Percentiles rank a stretch among this genome's conserved stretches.
Evolutionary conservation across 208 protist species (phyloP).

Genomic region (Crithidia sp.): DNA sequence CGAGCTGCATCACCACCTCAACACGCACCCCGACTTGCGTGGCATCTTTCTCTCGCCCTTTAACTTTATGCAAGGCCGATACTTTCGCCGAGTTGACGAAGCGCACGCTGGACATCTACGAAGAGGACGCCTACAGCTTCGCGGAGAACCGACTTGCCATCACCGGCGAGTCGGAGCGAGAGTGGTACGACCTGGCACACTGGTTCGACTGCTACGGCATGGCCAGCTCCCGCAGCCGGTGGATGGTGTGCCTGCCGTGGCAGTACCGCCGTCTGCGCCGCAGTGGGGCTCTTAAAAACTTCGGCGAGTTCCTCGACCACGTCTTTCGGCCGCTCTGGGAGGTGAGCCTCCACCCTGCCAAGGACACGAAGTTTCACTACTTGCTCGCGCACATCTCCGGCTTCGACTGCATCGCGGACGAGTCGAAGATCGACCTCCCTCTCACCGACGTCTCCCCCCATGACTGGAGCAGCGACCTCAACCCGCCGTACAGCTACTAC

Average conservation of each 20-base stretch:
- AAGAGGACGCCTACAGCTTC: constrained; percentile 88
- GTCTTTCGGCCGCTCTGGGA: constrained; percentile 98
- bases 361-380: constrained; percentile 95
- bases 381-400: constrained; percentile 96
- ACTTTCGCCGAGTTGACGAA: constrained; percentile 94
- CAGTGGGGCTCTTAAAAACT: constrained; percentile 83
- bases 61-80: constrained; percentile 93
- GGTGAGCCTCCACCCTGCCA: constrained; percentile 94
- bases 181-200: constrained; percentile 95
- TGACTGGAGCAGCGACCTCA: constrained; percentile 92
- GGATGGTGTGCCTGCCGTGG: constrained; percentile 96
- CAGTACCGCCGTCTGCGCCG: constrained; percentile 90
- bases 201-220: constrained; percentile 97
- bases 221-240: constrained; percentile 94
- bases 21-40: constrained; percentile 68
- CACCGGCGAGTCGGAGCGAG: constrained; percentile 73
- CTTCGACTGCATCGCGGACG: constrained; percentile 97
- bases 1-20: constrained; percentile 84
- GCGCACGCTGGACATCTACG: constrained; percentile 77
- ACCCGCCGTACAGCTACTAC: constrained; percentile 99
- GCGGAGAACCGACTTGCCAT: constrained; percentile 87
- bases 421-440: constrained; percentile 94
- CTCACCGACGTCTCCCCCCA: constrained; percentile 82
- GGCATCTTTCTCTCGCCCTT: constrained; percentile 81
- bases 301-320: constrained; percentile 96